Conservation (phyloP, 108 stramenopile genomes). For the Mayamaea pseudoterrestris region DNA sequence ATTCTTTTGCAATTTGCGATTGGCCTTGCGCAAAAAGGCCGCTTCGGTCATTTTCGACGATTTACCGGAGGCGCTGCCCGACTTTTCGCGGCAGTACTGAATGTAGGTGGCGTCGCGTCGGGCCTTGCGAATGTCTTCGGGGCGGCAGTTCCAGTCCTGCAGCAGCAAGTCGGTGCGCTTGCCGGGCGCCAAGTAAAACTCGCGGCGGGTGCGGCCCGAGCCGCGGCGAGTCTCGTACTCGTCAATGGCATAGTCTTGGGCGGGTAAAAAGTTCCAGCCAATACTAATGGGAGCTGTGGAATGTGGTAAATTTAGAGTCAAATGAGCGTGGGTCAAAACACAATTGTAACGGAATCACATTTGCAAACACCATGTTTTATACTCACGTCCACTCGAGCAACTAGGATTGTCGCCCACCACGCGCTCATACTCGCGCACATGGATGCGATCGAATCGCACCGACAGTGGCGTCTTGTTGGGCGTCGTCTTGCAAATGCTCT, state of each 20-base stretch:
- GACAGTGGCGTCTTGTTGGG: not conserved
- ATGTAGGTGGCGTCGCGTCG: not conserved
- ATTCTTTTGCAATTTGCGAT: too few species aligned
- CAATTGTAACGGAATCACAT: not conserved
- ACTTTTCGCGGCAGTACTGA: not conserved
- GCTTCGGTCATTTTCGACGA: not conserved
- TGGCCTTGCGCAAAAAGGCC: not conserved
- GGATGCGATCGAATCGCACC: slow-evolving; percentile 34
- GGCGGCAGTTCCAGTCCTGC: not conserved
- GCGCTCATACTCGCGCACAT: slow-evolving; percentile 67
- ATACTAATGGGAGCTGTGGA: not conserved
- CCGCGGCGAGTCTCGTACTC: too few species aligned
- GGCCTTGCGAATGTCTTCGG: not conserved
- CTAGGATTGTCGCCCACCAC: slow-evolving; percentile 70
- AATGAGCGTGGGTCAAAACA: not conserved
- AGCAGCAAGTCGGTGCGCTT: not conserved
- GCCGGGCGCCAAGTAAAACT: not conserved
- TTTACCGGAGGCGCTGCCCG: not conserved
- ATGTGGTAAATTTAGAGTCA: not conserved
- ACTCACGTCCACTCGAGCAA: slow-evolving; percentile 39
- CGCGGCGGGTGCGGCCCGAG: not conserved
- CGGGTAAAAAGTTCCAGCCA: not conserved
- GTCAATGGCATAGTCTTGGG: too few species aligned
- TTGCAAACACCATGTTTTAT: not conserved
- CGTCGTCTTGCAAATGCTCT: slow-evolving; percentile 18